A percentile compares a stretch with the other conserved stretches of the same genome.
These are phyloP conservation scores for Aspergillus jensenii DNA, from an alignment of 2,329 filamentous ascomycete genomes.

Conservation along the genomic window DNA sequence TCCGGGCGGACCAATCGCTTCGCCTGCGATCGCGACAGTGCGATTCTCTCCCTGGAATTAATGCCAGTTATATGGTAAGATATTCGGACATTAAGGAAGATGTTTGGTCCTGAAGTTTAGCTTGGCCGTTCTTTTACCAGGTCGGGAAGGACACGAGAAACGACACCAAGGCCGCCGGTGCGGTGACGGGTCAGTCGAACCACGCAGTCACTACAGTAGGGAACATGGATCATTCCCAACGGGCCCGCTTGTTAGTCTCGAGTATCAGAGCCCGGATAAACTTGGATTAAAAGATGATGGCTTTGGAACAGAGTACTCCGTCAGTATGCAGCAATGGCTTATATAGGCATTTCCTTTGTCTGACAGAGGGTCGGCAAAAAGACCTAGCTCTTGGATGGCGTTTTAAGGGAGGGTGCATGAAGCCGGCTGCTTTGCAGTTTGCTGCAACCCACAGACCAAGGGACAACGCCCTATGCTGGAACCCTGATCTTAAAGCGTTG, in stretches of 20 bases:
- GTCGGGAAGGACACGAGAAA: background rate
- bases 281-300: background rate
- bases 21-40: background rate
- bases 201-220: background rate
- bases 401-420: background rate
- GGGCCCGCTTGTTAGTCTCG: background rate
- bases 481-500: background rate
- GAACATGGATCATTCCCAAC: background rate
- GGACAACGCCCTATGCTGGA: background rate
- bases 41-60: background rate
- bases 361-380: background rate
- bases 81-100: background rate
- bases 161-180: background rate
- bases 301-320: background rate
- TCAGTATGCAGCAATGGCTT: no score
- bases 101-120: background rate
- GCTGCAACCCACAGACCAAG: background rate
- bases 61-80: background rate
- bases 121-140: background rate
- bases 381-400: background rate
- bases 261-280: background rate
- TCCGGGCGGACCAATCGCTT: background rate
- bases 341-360: background rate
- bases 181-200: background rate
- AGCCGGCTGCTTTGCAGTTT: background rate